Evolutionary conservation across 2,329 filamentous ascomycete genomes (phyloP).

Genomic region (Colletotrichum plurivorum): DNA sequence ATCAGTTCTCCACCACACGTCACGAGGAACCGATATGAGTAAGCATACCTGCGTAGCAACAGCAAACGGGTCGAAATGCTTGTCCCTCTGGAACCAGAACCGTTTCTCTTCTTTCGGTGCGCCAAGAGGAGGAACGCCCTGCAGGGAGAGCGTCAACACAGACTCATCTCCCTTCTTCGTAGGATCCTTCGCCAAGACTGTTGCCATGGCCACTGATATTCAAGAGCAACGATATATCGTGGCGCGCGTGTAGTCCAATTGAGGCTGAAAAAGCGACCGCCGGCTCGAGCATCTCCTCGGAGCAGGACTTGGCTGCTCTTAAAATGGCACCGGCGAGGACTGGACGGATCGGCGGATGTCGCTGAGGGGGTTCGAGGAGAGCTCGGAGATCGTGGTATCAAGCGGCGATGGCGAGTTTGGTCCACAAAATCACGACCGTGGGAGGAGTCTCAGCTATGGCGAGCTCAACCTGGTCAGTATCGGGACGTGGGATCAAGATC

Average conservation of each 20-base stretch:
- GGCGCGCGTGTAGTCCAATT: not conserved
- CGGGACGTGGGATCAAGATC: not conserved
- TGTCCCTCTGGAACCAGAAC: constrained; percentile 51
- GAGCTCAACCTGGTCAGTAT: not conserved
- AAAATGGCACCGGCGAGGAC: not conserved
- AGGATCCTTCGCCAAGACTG: constrained; percentile 37
- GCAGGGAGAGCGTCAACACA: constrained; percentile 37
- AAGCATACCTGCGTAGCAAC: constrained; percentile 50
- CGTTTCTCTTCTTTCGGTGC: constrained; percentile 45
- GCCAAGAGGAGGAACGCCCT: constrained; percentile 45
- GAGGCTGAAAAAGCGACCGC: not conserved
- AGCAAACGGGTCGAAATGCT: constrained; percentile 47
- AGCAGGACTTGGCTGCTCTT: not conserved
- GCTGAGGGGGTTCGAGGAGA: not conserved
- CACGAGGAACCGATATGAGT: too few relatives aligned
- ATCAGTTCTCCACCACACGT: not conserved
- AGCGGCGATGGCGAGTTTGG: constrained; percentile 23
- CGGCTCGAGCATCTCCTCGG: constrained; percentile 3
- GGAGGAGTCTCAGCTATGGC: not conserved
- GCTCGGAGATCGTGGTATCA: not conserved
- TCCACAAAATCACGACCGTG: constrained; percentile 31
- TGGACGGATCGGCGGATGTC: constrained; percentile 22
- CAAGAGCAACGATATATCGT: not conserved
- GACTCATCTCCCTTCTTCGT: constrained; percentile 9
- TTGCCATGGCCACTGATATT: constrained; percentile 26